Base-by-base conservation (phyloP, 306 rosid species). In the Trifolium pratense region DNA sequence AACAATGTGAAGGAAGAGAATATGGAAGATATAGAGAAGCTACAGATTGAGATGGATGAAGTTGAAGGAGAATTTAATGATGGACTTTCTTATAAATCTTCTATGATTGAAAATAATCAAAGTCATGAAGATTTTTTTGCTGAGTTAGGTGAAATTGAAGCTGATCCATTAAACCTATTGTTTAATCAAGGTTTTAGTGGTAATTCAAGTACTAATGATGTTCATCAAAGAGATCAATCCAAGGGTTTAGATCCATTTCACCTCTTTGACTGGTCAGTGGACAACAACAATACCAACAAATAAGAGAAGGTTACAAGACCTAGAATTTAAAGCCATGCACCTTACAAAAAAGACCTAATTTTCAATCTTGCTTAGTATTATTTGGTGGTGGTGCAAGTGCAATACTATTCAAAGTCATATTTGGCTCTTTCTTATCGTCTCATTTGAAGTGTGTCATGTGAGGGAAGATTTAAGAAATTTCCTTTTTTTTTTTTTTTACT, bases 71-170 rank as follows among this genome's bases (percentile, higher is more conserved):
- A 85, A 48, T 87, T 84, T 82, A 86, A 73, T 45, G 81, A 79
- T 40, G 70, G 34, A 65, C 34, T 65, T 13, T 23, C 70, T 65
- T 65, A 65, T 12, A 65, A 65, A 16, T 10, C 69, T 9, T 37
- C 32, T 39, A 1, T 66, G 56, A 66, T 66, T 36, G 71, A 66
- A 43, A 80, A 17, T 14, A 74, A 68, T 16, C 80, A 82, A 63
- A 20, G 21, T 25, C 39, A 80, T 60, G 92, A 87, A 40, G 97
- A 89, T 15, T 86, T 90, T 75, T 93, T 93, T 67, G 89, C 93
- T 2, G 98, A 85, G 7, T 87, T 93, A 68, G 91, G 79, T 9
- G 93, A 90, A 77, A 81, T 93, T 15, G 96, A 84, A 51, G 84
- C 83, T 67, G 91, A 86, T 75, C 92, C 97, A 23, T 72, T 89